Base-by-base conservation (phyloP, 75 land plant genomes). In the Picea sitchensis region DNA sequence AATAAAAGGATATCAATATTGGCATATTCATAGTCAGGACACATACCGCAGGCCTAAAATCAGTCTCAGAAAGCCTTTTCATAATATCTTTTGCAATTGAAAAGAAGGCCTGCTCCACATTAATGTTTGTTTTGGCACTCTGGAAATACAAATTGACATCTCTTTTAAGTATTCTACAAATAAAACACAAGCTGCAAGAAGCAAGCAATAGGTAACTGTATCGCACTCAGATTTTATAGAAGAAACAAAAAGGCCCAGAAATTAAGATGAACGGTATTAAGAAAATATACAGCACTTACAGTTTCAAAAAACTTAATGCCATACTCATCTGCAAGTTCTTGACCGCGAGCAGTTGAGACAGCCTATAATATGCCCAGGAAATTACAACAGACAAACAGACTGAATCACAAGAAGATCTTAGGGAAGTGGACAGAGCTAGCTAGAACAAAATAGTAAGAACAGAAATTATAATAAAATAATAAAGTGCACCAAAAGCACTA, bases 41-140 rank as follows among this genome's bases (percentile, higher is more conserved):
- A 41, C 21, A 18, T 75, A 90, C 94, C 90, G 88, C 94, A 38
- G 90, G 78, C 80, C 88, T 90, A 12, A 86, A 67, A 76, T 90
- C 92, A 58, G 80, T 90, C 64, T 91, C 93, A 36, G 86, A 82
- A 54, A 94, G 92, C 78, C 96, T 80, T 77, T 92, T 92, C 85
- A 92, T 94, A 68, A 94, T 94, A 75, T 94, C 96, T 83, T 87
- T 90, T 75, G 91, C 96, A 75, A 94, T 92, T 34, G 92, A 88
- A 80, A 92, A 94, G 86, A 94, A 94, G 21, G 90, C 95, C 54
- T 90, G 67, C 81, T 94, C 95, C 34, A 94, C 95, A 69, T 92
- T 94, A 76, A 92, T 73, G 81, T 91, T 93, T 23, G 95, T 94
- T 77, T 94, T 94, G 76, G 95, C 95, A 90, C 95, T 94, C 96